Evolutionary conservation across 2,329 filamentous ascomycete species (phyloP).

Genomic region (Gnomoniopsis smithogilvyi): DNA sequence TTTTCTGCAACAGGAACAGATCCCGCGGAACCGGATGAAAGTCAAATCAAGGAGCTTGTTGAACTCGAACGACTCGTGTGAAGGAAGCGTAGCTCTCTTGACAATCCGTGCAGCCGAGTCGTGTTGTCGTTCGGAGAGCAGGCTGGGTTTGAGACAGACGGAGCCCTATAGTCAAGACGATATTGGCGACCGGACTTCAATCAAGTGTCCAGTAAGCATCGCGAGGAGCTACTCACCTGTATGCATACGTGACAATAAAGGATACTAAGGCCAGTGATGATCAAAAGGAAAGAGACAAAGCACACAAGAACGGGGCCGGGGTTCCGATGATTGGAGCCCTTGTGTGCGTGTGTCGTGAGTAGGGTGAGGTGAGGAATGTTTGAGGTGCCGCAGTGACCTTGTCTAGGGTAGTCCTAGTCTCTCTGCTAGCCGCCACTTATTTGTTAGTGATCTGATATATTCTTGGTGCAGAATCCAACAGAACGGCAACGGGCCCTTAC

Average conservation of each 20-base stretch:
- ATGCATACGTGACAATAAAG: not conserved
- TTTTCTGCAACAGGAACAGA: not conserved
- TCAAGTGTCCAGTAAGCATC: not conserved
- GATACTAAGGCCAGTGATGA: not conserved
- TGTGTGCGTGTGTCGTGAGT: not conserved
- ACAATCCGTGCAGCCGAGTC: not conserved
- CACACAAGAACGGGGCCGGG: not conserved
- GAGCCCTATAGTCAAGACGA: not conserved
- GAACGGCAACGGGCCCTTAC: too few relatives aligned
- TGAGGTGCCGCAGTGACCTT: not conserved
- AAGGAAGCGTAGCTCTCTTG: not conserved
- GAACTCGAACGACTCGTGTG: constrained; percentile 3
- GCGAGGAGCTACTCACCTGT: not conserved
- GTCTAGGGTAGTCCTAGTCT: not conserved
- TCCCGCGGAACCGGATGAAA: not conserved
- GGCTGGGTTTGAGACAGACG: not conserved
- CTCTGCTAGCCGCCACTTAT: not conserved
- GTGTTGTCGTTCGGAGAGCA: not conserved
- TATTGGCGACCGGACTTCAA: not conserved
- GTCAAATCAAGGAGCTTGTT: not conserved
- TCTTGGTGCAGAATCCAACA: not conserved
- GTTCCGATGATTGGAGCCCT: not conserved
- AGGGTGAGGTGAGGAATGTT: not conserved
- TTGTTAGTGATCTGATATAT: not conserved
- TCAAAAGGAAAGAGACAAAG: not conserved